A percentile compares a stretch with the other conserved stretches of the same genome.
phyloP scores from a whole-genome alignment of 495 filamentous ascomycete species.

The Hamigera avellanea region DNA sequence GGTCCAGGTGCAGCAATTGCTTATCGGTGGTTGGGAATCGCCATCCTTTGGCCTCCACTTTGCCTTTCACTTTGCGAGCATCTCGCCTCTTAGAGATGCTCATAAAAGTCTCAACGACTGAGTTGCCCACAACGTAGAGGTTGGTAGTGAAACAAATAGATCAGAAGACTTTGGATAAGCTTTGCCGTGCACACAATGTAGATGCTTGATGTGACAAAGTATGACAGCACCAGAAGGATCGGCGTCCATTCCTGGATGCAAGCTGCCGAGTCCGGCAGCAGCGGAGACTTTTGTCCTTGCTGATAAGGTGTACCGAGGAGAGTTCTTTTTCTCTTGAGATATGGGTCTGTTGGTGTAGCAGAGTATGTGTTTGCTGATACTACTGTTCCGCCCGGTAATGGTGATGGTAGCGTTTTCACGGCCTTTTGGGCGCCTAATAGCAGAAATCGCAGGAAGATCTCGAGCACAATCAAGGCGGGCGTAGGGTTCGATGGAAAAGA shows the following conservation, averaged over 20 bases:
- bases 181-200: conserved; percentile 21
- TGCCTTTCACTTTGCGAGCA: conserved; percentile 14
- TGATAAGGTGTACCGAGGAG: too few species aligned
- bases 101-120: conserved; percentile 25
- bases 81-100: conserved; percentile 16
- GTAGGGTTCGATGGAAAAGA: too few species aligned
- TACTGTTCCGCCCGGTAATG: too few species aligned
- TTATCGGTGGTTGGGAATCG: conserved; percentile 21
- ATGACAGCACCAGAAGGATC: conserved; percentile 22
- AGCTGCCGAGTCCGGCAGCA: too few species aligned
- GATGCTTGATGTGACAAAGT: conserved; percentile 22
- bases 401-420: too few species aligned
- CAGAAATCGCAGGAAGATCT: too few species aligned
- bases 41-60: conserved; percentile 20
- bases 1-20: conserved; percentile 21
- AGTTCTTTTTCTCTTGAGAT: too few species aligned
- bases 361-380: too few species aligned
- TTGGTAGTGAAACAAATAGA: conserved; percentile 24
- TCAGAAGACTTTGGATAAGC: conserved; percentile 20
- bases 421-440: too few species aligned
- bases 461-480: too few species aligned
- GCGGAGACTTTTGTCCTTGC: too few species aligned
- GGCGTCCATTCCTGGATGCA: conserved; percentile 25
- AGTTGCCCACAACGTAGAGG: conserved; percentile 22
- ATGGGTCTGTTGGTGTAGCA: too few species aligned